Base-by-base conservation (phyloP, 2,329 filamentous ascomycete species). In the Nothophaeocryptopus gaeumannii region DNA sequence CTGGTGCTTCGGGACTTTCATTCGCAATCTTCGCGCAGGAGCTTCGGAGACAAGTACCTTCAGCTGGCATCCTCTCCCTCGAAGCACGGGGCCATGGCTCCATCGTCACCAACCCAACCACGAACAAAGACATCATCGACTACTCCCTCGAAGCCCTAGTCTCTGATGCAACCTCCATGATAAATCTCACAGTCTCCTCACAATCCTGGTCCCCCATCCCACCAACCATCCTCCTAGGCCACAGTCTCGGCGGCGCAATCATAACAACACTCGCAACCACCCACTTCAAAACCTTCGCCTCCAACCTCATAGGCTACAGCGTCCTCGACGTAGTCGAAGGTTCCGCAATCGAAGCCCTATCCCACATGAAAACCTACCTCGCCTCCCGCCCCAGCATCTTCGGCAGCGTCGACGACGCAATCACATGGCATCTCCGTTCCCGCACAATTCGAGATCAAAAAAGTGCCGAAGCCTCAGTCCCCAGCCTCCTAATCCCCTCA, bases 241-340 rank as follows among this genome's bases (percentile, higher is more conserved):
- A 99, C 72, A 95, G 89, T 34, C 81, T 97, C 2, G 93, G 93
- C 45, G 93, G 93, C 11, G 92, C 92, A 5, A 88, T 97, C 0
- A 83, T 96, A 8, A 95, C 89, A 0, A 83, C 96, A 63, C 76
- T 95, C 48, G 83, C 80, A 63, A 78, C 78, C 13, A 82, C 82
- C 1, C 73, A 77, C 34, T 60, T 51, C 43, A 54, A 54, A 32
- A 37, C 56, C 9, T 73, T 96, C 32, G 88, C 86, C 1, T 68
- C 72, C 33, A 79, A 83, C 20, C 68, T 97, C 1, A 75, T 97
- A 12, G 93, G 89, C 14, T 96, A 92, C 70, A 88, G 84, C 3
- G 91, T 97, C 7, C 76, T 99, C 12, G 93, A 99, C 70, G 89
- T 99, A 4, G 93, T 99, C 26, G 93, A 99, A 71, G 81, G 93